Evolutionary conservation across 1,139 yeast species (phyloP), one percentile per base, ranked within the genome.

Genomic region (Blastobotrys capitulatus): DNA sequence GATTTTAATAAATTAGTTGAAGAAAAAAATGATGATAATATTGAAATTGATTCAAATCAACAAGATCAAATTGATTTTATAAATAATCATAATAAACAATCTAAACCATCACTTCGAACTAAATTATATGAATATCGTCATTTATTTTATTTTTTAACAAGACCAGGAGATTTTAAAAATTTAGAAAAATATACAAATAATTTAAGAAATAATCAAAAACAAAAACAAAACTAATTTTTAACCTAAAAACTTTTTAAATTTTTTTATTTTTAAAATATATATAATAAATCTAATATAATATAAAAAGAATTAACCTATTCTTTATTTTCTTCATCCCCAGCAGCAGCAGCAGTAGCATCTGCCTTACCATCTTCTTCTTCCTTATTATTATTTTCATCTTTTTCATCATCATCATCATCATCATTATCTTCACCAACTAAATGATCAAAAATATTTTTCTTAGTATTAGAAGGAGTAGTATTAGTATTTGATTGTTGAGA

Each of bases 401-500:
- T 51, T 29, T 49, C 53, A 35, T 58, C 59, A 27, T 55, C 60
- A 18, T 56, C 62, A 46, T 56, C 59, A 5, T 22, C 25, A 22
- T 22, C 25, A 22, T 22, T 7, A 22, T 22, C 25, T 5, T 22
- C 6, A 22, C 25, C 25, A 22, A 4, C 25, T 55, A 63, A 52
- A 45, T 58, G 60, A 53, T 63, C 65, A 53, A 60, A 63, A 39
- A 62, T 57, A 54, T 63, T 63, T 7, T 22, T 22, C 7, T 22
- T 22, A 37, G 53, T 61, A 18, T 63, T 56, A 15, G 3, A 4
- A 31, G n/a, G 4, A 37, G 53, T 61, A 18, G 62, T 56, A 15
- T 15, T 15, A 31, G n/a, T 19, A 34, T 2, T 31, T n/a, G 51
- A 19, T 15, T 49, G 39, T 35, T 51, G 53, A 16, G 53, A 49